A percentile compares a stretch with the other conserved stretches of the same genome.
These are phyloP conservation scores for Backusella psychrophila DNA, from an alignment of 192 early-diverging fungal genomes.

Conservation along the genomic window DNA sequence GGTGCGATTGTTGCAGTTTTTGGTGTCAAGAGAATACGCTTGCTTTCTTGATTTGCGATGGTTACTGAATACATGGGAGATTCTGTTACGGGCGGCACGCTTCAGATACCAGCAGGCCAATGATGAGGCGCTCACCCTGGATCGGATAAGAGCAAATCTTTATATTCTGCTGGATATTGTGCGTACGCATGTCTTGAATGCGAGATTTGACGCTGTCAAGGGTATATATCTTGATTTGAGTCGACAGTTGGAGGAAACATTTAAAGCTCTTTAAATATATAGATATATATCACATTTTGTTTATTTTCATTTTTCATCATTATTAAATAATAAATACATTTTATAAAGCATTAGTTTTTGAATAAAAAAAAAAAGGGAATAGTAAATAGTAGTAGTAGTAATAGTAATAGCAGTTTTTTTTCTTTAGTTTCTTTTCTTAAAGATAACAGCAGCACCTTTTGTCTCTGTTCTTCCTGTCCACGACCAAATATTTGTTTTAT, in stretches of 20 bases:
- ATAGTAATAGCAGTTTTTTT: neutral
- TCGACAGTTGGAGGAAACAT: neutral
- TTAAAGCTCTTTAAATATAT: neutral
- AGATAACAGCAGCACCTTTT: slow-evolving; percentile 2
- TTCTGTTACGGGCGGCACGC: neutral
- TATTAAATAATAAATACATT: neutral
- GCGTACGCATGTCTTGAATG: neutral
- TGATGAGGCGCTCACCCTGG: neutral
- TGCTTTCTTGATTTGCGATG: slow-evolving; percentile 9
- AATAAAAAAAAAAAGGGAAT: neutral
- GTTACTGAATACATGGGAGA: neutral
- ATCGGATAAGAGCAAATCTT: neutral
- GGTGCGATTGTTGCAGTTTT: neutral
- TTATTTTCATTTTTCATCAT: neutral
- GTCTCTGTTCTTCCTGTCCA: slow-evolving; percentile 27
- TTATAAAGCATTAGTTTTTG: neutral
- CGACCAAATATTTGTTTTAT: slow-evolving; percentile 16
- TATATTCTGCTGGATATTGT: neutral
- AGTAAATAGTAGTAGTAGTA: neutral
- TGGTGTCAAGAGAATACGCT: neutral
- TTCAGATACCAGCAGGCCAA: neutral
- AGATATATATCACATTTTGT: neutral
- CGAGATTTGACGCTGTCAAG: neutral
- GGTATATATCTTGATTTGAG: neutral
- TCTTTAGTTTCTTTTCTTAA: slow-evolving; percentile 1